Percentiles rank a stretch among this genome's conserved stretches.
Conservation (phyloP, 2,329 filamentous ascomycete genomes). For the Beauveria scarabaeidicola region DNA sequence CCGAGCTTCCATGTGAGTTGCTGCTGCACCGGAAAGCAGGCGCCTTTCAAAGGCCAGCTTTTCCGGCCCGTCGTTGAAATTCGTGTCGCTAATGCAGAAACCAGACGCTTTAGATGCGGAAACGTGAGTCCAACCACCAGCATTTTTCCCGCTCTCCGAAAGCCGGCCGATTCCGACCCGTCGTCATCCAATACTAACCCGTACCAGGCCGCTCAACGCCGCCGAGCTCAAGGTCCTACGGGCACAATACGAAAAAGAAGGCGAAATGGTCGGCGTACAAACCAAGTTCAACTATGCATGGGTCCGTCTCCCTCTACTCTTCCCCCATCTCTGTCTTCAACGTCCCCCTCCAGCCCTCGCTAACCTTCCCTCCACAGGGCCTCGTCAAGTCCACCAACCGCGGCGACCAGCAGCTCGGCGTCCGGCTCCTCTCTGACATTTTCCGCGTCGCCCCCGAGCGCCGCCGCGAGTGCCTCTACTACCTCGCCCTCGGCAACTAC, state of each 20-base stretch:
- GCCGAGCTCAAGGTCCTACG: constrained; percentile 89
- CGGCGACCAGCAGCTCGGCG: constrained; percentile 84
- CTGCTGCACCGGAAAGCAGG: background rate
- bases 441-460: constrained; percentile 90
- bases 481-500: constrained; percentile 93
- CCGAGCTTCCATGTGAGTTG: constrained; percentile 40
- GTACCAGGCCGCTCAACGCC: constrained; percentile 69
- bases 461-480: constrained; percentile 95
- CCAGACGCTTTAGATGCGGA: constrained; percentile 96
- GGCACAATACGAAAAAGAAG: constrained; percentile 93
- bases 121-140: constrained; percentile 49
- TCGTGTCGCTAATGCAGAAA: background rate
- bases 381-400: constrained; percentile 87
- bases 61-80: background rate
- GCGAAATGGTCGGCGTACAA: constrained; percentile 91
- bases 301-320: constrained; percentile 45
- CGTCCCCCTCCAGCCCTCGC: background rate
- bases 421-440: constrained; percentile 89
- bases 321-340: background rate
- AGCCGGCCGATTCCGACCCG: background rate
- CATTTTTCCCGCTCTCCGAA: background rate
- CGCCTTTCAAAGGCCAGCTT: background rate
- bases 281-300: constrained; percentile 99
- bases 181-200: constrained; percentile 12
- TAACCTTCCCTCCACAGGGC: constrained; percentile 46